phyloP scores from a whole-genome alignment of 441 rosid species.

The Croton laevigatus region DNA sequence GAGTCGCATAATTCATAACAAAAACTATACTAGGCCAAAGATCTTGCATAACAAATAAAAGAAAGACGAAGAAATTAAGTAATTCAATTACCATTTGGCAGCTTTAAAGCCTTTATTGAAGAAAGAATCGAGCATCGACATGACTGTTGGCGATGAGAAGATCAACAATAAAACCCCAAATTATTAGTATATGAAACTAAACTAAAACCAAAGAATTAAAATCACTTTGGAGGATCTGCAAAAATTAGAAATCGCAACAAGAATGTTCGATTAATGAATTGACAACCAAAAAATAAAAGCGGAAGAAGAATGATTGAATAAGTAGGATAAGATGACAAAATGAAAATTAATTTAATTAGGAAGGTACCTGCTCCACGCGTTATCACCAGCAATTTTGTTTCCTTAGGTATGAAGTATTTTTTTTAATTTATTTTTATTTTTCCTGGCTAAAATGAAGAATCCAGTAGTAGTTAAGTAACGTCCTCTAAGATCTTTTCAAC shows the following conservation, averaged over 20 bases:
- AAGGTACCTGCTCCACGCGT: too few relatives aligned
- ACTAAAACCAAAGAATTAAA: not conserved
- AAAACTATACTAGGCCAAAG: not conserved
- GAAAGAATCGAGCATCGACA: slow-evolving; percentile 91
- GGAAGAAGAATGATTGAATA: not conserved
- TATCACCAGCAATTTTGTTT: too few relatives aligned
- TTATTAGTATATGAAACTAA: not conserved
- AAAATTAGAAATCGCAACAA: not conserved
- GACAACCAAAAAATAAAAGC: not conserved
- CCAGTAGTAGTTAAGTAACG: too few relatives aligned
- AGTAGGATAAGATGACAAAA: too few relatives aligned
- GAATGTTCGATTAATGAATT: not conserved
- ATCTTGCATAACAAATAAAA: not conserved
- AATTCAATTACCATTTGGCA: slow-evolving; percentile 60
- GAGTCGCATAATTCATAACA: not conserved
- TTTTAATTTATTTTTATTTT: too few relatives aligned
- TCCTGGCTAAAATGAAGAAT: too few relatives aligned
- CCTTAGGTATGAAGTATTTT: too few relatives aligned
- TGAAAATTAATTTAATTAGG: too few relatives aligned
- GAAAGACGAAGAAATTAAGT: not conserved
- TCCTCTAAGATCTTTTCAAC: too few relatives aligned
- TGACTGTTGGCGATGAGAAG: slow-evolving; percentile 21
- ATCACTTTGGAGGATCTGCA: too few relatives aligned
- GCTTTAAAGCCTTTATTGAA: slow-evolving; percentile 94
- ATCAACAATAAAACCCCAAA: not conserved